Conservation (phyloP, 352 stramenopile genomes). For the Pythium apleroticum region DNA sequence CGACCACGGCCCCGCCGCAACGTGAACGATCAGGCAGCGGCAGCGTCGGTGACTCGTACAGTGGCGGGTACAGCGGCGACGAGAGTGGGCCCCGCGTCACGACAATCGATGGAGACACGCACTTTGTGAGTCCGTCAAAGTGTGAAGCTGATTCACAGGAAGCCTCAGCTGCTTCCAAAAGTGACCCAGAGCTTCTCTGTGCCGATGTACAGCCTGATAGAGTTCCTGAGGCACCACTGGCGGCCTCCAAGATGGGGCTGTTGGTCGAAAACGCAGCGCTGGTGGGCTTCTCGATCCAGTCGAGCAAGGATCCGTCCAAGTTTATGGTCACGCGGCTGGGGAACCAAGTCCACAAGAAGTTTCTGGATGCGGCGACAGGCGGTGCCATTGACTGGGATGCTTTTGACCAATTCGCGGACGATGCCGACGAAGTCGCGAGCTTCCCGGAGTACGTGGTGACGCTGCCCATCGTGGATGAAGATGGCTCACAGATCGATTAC, state of each 20-base stretch:
- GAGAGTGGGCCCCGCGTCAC: background rate
- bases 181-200: conserved; percentile 7
- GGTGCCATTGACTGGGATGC: background rate
- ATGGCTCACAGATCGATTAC: background rate
- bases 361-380: conserved; percentile 18
- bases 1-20: too few species aligned
- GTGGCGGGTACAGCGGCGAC: background rate
- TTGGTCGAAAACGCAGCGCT: background rate
- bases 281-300: conserved; percentile 20
- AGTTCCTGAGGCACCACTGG: background rate
- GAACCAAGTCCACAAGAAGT: background rate
- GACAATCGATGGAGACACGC: background rate
- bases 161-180: background rate
- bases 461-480: conserved; percentile 7
- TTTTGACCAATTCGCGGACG: background rate
- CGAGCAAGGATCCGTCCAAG: background rate
- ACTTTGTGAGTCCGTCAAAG: background rate
- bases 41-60: background rate
- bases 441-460: conserved; percentile 8
- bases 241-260: conserved; percentile 5
- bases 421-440: conserved; percentile 1
- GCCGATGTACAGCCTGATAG: background rate
- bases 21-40: background rate
- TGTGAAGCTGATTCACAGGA: too few species aligned
- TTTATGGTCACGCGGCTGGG: conserved; percentile 12